Evolutionary conservation across 108 stramenopile species (phyloP), one percentile per base, ranked within the genome.

Genomic region (Nitzschia sp.): DNA sequence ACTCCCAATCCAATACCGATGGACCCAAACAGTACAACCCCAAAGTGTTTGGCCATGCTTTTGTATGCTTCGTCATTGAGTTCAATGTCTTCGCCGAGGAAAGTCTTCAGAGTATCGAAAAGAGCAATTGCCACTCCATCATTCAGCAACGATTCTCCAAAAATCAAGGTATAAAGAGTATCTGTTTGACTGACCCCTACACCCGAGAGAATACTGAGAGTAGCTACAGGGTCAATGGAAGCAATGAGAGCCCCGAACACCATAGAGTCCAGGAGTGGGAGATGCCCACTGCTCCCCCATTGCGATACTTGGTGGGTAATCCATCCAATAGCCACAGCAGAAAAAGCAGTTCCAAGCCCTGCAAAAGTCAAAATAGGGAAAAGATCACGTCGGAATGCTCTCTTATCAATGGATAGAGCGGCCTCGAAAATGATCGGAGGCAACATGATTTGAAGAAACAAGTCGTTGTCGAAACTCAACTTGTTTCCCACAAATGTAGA

Each of bases 141-240:
- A 69, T 97, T 98, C 61, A 98, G 71, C n/a, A 98, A 72, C 6
- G 80, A 76, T 78, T 98, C 97, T 8, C 97, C 97, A 76, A 98
- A 96, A 12, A 97, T 86, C 46, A 98, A 70, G 0, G 89, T 81
- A 64, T 91, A 96, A 21, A 95, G 61, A 3, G 91, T 87, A 58
- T 91, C 90, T 21, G 86, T 71, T 26, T 92, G 80, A 5, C 77
- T 76, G 55, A 95, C 75, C 38, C 90, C 90, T 53, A 95, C 84
- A 55, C 74, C 83, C 20, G 79, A 63, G 43, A 95, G 59, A 42
- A 95, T 84, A 63, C 88, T 85, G 25, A 95, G 70, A 1, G 87
- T 82, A 21, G 94, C 94, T 41, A 95, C 85, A 0, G 94, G 94
- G 67, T 95, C 94, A 56, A 95, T 90, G 25, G 90, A 91, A 9